These are phyloP conservation scores for Lactifluus subvellereus DNA, from an alignment of 768 basidiomycete genomes.

Conservation along the genomic window DNA sequence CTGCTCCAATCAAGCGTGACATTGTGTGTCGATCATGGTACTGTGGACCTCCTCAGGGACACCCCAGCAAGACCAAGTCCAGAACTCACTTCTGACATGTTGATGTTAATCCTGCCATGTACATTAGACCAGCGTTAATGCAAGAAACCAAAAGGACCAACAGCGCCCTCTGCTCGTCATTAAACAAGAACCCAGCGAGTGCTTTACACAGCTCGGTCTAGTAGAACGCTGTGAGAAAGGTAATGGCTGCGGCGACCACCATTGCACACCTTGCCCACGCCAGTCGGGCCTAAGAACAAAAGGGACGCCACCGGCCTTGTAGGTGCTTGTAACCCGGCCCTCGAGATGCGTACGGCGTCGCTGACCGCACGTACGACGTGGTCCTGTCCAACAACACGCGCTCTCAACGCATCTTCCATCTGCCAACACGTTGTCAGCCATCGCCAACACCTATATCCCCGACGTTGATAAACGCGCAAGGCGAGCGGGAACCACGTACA, in stretches of 20 bases:
- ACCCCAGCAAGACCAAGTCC: not conserved
- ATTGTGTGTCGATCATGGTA: constrained; percentile 91
- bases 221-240: not conserved
- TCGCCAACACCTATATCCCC: not conserved
- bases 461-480: not conserved
- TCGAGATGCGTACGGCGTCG: constrained; percentile 88
- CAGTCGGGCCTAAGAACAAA: constrained; percentile 85
- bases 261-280: constrained; percentile 65
- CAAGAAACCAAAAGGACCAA: constrained; percentile 32
- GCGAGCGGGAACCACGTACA: constrained; percentile 40
- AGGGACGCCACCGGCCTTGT: constrained; percentile 90
- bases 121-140: constrained; percentile 1
- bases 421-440: constrained; percentile 29
- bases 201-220: constrained; percentile 89
- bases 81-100: constrained; percentile 72
- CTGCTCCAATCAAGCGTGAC: constrained; percentile 84
- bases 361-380: constrained; percentile 81
- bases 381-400: constrained; percentile 85
- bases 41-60: constrained; percentile 33
- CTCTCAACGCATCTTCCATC: constrained; percentile 80
- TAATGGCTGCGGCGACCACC: not conserved
- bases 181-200: constrained; percentile 82
- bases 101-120: constrained; percentile 71
- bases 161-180: constrained; percentile 83
- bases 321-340: constrained; percentile 84